Evolutionary conservation across 345 rosid species (phyloP), one percentile per base, ranked within the genome.

Genomic region (Boechera stricta): DNA sequence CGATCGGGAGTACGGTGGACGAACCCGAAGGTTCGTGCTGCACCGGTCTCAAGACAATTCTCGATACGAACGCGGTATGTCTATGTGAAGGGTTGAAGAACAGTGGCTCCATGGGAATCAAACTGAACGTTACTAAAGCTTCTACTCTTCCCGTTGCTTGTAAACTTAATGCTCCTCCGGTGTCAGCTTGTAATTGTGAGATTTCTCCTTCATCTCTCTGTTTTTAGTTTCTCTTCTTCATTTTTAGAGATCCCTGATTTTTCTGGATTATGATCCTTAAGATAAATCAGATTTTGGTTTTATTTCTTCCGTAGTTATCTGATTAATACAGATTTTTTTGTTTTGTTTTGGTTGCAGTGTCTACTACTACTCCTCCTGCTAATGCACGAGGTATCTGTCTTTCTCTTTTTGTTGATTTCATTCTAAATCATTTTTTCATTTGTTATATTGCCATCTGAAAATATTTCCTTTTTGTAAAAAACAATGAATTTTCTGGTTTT

Each of bases 141-240:
- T 4, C 13, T 8, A 73, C 74, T 42, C 82, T 78, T 67, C 82
- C 82, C 5, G 58, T 0, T 12, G 18, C 35, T 42, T 78, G 82
- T 31, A 61, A 78, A 52, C 74, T 78, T 28, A 24, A 3, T 10
- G 82, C 71, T 73, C 82, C 82, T 73, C 57, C 81, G 0, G 2
- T 24, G 0, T 4, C 77, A 16, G 2, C 64, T 41, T 78, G 82
- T 60, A 13, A 4, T 67, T 78, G 82, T 78, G 2, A 73, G 74
- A 28, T 32, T 48, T 51, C 26, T 71, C 52, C 70, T 45, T 5
- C 5, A 4, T 45, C 49, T 56, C 56, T 70, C 3, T 56, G 11
- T 49, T 49, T 49, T 5, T 49, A 28, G 32, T 26, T 55, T 16
- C 16, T 16, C 16, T 16, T 16, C 16, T 16, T 16, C 16, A 16